Conservation (phyloP, 1,284 basidiomycete genomes). For the Rhodotorula sp. region DNA sequence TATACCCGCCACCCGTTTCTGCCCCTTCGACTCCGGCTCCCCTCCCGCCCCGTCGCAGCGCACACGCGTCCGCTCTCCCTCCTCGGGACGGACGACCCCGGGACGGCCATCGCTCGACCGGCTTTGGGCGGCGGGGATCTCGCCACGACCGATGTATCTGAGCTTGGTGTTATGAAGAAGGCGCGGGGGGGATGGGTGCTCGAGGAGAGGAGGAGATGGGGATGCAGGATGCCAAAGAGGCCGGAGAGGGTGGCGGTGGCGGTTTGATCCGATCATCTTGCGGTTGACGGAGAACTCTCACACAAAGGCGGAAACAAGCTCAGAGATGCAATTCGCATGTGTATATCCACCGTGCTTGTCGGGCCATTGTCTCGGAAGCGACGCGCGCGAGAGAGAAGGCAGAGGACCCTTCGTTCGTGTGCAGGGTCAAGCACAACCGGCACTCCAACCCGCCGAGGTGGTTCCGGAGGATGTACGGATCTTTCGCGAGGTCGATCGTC, state of each 20-base stretch:
- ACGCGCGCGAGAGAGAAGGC: too few relatives aligned
- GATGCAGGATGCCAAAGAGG: too few relatives aligned
- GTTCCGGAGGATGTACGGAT: conserved; percentile 98
- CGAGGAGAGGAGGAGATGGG: too few relatives aligned
- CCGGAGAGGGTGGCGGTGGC: too few relatives aligned
- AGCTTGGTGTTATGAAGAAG: too few relatives aligned
- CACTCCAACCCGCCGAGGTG: conserved; percentile 96
- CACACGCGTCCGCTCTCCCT: not conserved
- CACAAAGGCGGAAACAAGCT: too few relatives aligned
- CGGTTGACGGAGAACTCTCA: too few relatives aligned
- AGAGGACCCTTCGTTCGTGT: conserved; percentile 97
- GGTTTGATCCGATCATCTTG: too few relatives aligned
- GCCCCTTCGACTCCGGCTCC: not conserved
- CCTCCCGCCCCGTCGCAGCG: not conserved
- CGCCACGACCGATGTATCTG: not conserved
- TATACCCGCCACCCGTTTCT: not conserved
- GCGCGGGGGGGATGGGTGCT: too few relatives aligned
- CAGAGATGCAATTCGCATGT: too few relatives aligned
- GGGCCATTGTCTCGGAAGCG: too few relatives aligned
- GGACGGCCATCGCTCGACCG: not conserved
- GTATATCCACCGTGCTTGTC: too few relatives aligned
- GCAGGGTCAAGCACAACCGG: conserved; percentile 92
- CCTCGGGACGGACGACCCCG: not conserved
- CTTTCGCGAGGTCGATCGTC: conserved; percentile 96
- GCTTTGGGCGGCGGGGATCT: not conserved